phyloP scores from a whole-genome alignment of 306 rosid genomes.

The Leucaena leucocephala region DNA sequence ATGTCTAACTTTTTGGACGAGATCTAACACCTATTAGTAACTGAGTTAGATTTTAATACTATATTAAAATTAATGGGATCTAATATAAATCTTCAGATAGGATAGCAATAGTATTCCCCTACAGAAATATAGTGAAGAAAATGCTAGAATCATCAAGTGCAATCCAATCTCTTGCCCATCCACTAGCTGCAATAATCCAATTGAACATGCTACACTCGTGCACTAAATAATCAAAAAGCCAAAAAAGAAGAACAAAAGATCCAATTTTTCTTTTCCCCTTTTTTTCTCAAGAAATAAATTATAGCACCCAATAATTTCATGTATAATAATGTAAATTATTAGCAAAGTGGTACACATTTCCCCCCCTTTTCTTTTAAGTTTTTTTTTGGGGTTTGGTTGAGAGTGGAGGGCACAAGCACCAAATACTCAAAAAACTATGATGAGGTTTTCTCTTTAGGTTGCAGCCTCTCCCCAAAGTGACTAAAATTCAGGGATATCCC shows the following conservation, averaged over 20 bases:
- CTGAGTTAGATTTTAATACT: too few species aligned
- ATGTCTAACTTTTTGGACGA: too few species aligned
- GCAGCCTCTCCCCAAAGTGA: conserved; percentile 46
- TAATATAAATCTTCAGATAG: neutral
- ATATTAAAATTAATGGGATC: neutral
- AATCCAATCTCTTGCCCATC: conserved; percentile 45
- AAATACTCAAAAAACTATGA: conserved; percentile 38
- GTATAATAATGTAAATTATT: conserved; percentile 44
- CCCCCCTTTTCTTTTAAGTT: neutral
- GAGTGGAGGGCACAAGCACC: conserved; percentile 53
- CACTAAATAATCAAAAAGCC: conserved; percentile 38
- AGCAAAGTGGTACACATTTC: conserved; percentile 37
- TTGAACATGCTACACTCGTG: conserved; percentile 49
- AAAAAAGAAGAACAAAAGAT: conserved; percentile 4
- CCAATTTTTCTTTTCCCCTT: neutral
- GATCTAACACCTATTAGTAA: too few species aligned
- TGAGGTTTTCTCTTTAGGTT: conserved; percentile 50
- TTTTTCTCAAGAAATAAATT: neutral
- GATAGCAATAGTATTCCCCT: neutral
- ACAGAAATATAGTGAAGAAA: conserved; percentile 21
- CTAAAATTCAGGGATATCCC: conserved; percentile 50
- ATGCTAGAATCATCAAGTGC: conserved; percentile 49
- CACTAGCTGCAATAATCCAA: conserved; percentile 47
- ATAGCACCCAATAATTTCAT: conserved; percentile 42
- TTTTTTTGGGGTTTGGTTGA: neutral